phyloP scores from a whole-genome alignment of 106 monocot genomes.

The Apostasia shenzhenica region DNA sequence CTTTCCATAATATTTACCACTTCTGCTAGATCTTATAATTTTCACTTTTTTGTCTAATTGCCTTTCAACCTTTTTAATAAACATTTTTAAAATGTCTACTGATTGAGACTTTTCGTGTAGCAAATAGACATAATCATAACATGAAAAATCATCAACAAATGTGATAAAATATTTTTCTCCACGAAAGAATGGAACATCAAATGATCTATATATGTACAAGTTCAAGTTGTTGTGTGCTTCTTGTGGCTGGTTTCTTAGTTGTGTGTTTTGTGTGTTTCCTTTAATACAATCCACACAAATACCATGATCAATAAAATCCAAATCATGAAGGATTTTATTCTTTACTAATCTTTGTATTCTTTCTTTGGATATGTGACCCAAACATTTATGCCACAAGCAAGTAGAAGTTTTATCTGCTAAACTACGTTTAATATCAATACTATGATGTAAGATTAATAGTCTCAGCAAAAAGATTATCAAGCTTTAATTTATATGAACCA shows the following conservation, averaged over 20 bases:
- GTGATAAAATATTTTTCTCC: conserved; percentile 2
- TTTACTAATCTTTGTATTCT: conserved; percentile 16
- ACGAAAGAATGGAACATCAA: neutral
- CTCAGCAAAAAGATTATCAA: conserved; percentile 1
- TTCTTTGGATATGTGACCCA: conserved; percentile 21
- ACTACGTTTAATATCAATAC: neutral
- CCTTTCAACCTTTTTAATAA: conserved; percentile 13
- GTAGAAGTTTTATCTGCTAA: neutral
- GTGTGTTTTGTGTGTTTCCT: conserved; percentile 14
- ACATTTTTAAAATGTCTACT: neutral
- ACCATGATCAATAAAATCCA: conserved; percentile 23
- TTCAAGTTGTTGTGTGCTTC: conserved; percentile 8
- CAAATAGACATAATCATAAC: conserved; percentile 2
- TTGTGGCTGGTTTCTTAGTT: conserved; percentile 15
- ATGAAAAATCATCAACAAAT: conserved; percentile 7
- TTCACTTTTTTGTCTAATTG: conserved; percentile 12
- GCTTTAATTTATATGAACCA: conserved; percentile 10
- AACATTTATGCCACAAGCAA: conserved; percentile 8
- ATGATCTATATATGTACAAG: conserved; percentile 4
- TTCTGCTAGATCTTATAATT: neutral
- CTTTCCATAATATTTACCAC: conserved; percentile 2
- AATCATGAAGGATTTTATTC: conserved; percentile 11
- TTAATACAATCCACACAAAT: conserved; percentile 17
- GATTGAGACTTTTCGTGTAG: conserved; percentile 11
- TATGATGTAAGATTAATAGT: conserved; percentile 1